Evolutionary conservation across 441 rosid species (phyloP).

Genomic region (Erysimum cheiri): DNA sequence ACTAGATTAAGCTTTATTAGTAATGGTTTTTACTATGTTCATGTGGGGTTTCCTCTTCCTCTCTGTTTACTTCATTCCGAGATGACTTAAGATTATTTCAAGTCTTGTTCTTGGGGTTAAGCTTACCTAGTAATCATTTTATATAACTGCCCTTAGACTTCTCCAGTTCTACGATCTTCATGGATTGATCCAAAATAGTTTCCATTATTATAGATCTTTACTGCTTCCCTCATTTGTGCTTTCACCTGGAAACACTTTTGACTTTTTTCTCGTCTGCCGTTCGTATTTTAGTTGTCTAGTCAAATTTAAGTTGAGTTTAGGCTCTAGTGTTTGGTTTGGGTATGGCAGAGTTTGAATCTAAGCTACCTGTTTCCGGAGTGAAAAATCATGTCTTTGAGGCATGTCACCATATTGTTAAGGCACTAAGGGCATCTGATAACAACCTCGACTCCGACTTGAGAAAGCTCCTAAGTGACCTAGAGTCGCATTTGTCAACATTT

Average conservation of each 20-base stretch:
- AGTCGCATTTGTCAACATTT: slow-evolving; percentile 59
- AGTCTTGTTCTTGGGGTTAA: slow-evolving; percentile 19
- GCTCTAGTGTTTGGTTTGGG: slow-evolving; percentile 28
- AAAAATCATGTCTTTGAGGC: slow-evolving; percentile 49
- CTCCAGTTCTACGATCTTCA: background rate
- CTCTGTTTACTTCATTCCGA: slow-evolving; percentile 44
- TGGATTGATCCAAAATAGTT: slow-evolving; percentile 20
- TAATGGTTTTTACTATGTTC: slow-evolving; percentile 38
- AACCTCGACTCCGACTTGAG: slow-evolving; percentile 58
- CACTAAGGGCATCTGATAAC: slow-evolving; percentile 64
- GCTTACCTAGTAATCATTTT: slow-evolving; percentile 11
- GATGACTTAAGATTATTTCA: slow-evolving; percentile 21
- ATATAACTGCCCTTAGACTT: background rate
- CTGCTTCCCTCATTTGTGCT: background rate
- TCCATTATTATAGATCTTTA: slow-evolving; percentile 22
- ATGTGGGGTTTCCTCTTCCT: slow-evolving; percentile 47
- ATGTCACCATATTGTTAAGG: slow-evolving; percentile 63
- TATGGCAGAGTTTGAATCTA: slow-evolving; percentile 41
- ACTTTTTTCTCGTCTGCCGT: background rate
- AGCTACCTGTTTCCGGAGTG: slow-evolving; percentile 33
- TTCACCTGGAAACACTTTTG: slow-evolving; percentile 20
- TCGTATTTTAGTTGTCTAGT: background rate
- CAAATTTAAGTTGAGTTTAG: slow-evolving; percentile 9
- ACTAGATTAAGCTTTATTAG: slow-evolving; percentile 18
- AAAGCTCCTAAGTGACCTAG: slow-evolving; percentile 59